These are phyloP conservation scores for Malassezia slooffiae DNA, from an alignment of 1,284 basidiomycete genomes.

Conservation along the genomic window DNA sequence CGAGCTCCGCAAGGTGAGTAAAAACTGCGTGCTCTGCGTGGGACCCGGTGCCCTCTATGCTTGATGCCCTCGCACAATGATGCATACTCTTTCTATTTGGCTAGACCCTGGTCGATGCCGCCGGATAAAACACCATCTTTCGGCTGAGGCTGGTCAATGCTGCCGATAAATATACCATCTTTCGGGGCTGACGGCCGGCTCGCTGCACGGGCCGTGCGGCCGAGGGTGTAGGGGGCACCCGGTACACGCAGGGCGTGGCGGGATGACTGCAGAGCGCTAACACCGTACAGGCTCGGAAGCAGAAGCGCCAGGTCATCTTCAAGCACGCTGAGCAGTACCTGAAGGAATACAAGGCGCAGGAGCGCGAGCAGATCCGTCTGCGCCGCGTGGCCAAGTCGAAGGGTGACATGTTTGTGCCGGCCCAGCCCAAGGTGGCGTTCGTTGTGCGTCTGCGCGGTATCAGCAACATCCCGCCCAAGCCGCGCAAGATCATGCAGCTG, in stretches of 20 bases:
- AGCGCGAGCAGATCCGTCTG: slow-evolving; percentile 92
- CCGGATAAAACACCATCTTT: too few relatives aligned
- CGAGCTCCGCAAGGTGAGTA: slow-evolving; percentile 77
- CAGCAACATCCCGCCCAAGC: slow-evolving; percentile 98
- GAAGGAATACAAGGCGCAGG: slow-evolving; percentile 84
- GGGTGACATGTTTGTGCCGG: slow-evolving; percentile 94
- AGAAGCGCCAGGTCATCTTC: slow-evolving; percentile 92
- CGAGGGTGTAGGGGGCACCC: too few relatives aligned
- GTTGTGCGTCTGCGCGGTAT: slow-evolving; percentile 87
- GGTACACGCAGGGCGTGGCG: too few relatives aligned
- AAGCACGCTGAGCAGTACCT: slow-evolving; percentile 98
- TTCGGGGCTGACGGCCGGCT: slow-evolving; percentile 45
- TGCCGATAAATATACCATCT: slow-evolving; percentile 46
- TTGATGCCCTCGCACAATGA: too few relatives aligned
- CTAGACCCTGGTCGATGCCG: slow-evolving; percentile 41
- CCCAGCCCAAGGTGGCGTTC: slow-evolving; percentile 94
- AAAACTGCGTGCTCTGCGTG: background rate
- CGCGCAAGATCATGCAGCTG: slow-evolving; percentile 95
- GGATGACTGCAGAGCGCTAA: too few relatives aligned
- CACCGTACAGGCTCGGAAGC: slow-evolving; percentile 11
- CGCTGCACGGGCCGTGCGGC: too few relatives aligned
- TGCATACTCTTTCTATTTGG: slow-evolving; percentile 36
- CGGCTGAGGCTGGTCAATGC: slow-evolving; percentile 21
- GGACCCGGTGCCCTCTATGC: background rate
- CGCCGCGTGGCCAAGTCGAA: slow-evolving; percentile 82